A percentile compares a stretch with the other conserved stretches of the same genome.
phyloP scores from a whole-genome alignment of 768 basidiomycete genomes.

The Kwoniella dejecticola region DNA sequence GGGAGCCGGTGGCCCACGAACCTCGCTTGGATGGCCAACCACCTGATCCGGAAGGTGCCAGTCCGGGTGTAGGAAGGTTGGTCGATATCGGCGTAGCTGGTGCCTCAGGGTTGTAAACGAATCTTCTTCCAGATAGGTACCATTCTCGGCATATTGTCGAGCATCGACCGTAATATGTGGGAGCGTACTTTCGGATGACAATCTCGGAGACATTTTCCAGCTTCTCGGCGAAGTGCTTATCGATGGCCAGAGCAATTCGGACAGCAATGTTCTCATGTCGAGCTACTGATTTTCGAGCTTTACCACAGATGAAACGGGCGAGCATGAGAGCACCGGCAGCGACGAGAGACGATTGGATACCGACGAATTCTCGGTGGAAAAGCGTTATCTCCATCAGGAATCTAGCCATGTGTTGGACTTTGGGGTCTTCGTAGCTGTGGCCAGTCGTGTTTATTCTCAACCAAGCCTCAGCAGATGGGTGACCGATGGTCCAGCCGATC shows the following conservation, averaged over 20 bases:
- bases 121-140: slow-evolving; percentile 74
- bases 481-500: slow-evolving; percentile 93
- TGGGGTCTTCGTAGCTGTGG: slow-evolving; percentile 72
- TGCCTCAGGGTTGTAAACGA: slow-evolving; percentile 44
- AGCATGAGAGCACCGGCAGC: slow-evolving; percentile 87
- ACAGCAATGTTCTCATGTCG: slow-evolving; percentile 54
- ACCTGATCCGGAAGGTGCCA: slow-evolving; percentile 45
- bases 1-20: slow-evolving; percentile 47
- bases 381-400: slow-evolving; percentile 99
- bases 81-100: slow-evolving; percentile 47
- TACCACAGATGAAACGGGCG: slow-evolving; percentile 82
- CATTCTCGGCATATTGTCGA: slow-evolving; percentile 90
- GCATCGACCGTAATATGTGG: slow-evolving; percentile 93
- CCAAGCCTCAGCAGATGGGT: slow-evolving; percentile 98
- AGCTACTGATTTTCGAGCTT: slow-evolving; percentile 60
- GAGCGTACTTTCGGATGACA: slow-evolving; percentile 97
- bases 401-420: slow-evolving; percentile 91
- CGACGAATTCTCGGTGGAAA: slow-evolving; percentile 93
- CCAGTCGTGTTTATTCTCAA: slow-evolving; percentile 64
- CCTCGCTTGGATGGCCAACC: slow-evolving; percentile 46
- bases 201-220: slow-evolving; percentile 92
- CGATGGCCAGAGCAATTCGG: slow-evolving; percentile 81
- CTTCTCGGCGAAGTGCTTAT: slow-evolving; percentile 79
- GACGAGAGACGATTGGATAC: slow-evolving; percentile 78
- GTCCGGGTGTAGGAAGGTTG: slow-evolving; percentile 43